Conservation (phyloP, 2,329 filamentous ascomycete species). For the Fusarium tricinctum region DNA sequence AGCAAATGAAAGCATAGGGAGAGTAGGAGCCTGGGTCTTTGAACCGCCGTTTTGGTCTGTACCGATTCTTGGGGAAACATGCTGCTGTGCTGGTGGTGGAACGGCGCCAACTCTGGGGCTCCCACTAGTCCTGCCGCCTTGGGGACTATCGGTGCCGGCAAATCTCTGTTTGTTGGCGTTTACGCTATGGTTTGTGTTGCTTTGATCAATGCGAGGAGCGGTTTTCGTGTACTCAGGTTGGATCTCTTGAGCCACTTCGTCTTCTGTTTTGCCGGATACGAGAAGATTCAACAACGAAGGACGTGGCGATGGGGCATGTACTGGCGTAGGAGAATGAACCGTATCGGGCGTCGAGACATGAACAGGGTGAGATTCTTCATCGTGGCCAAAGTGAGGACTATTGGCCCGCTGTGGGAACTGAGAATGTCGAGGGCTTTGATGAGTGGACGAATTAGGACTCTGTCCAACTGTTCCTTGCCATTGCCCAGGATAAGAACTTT, state of each 20-base stretch:
- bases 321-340: slow-evolving; percentile 29
- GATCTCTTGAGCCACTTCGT: slow-evolving; percentile 6
- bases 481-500: slow-evolving; percentile 55
- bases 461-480: slow-evolving; percentile 54
- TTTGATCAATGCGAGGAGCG: slow-evolving; percentile 1
- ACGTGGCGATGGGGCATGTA: slow-evolving; percentile 31
- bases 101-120: slow-evolving; percentile 16
- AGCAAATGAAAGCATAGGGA: slow-evolving; percentile 10
- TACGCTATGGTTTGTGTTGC: slow-evolving; percentile 6
- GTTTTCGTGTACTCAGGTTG: slow-evolving; percentile 3
- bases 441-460: slow-evolving; percentile 40
- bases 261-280: slow-evolving; percentile 15
- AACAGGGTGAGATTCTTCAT: slow-evolving; percentile 32
- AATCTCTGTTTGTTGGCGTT: slow-evolving; percentile 21
- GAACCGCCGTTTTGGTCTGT: slow-evolving; percentile 18
- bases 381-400: slow-evolving; percentile 23
- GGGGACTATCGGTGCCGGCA: slow-evolving; percentile 28
- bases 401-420: slow-evolving; percentile 26
- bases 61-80: slow-evolving; percentile 11
- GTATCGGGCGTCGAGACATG: slow-evolving; percentile 32
- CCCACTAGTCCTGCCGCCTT: slow-evolving; percentile 20
- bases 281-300: slow-evolving; percentile 36
- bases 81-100: slow-evolving; percentile 13
- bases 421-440: slow-evolving; percentile 26
- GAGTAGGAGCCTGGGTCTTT: slow-evolving; percentile 15